Evolutionary conservation across 2,329 filamentous ascomycete species (phyloP).

Genomic region (Alternaria gansuensis): DNA sequence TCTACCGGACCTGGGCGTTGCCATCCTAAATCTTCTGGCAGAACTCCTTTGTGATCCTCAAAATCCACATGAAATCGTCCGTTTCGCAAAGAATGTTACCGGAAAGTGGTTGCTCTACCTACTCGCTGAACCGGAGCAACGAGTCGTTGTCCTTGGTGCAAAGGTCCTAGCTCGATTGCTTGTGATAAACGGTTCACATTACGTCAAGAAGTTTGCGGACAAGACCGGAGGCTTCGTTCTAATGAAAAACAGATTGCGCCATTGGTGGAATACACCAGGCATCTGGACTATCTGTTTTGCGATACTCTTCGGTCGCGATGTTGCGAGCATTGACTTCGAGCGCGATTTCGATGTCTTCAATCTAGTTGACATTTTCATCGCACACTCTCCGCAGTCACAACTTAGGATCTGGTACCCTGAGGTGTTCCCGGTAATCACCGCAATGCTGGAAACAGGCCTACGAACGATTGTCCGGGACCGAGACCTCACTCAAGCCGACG

Average conservation of each 20-base stretch:
- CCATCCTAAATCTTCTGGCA: constrained; percentile 79
- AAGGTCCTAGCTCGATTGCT: constrained; percentile 86
- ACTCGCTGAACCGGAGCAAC: constrained; percentile 83
- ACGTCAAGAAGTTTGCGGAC: constrained; percentile 83
- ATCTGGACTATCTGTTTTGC: constrained; percentile 90
- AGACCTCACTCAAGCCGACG: constrained; percentile 36
- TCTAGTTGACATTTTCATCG: constrained; percentile 74
- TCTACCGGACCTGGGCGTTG: constrained; percentile 75
- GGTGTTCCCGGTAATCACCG: constrained; percentile 78
- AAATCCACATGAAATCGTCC: constrained; percentile 74
- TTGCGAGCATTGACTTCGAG: constrained; percentile 76
- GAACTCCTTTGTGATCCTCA: constrained; percentile 78
- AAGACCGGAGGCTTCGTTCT: constrained; percentile 90
- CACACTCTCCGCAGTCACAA: constrained; percentile 54
- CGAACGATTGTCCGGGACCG: constrained; percentile 58
- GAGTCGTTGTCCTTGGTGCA: constrained; percentile 80
- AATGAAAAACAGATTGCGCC: constrained; percentile 80
- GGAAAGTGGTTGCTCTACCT: constrained; percentile 97
- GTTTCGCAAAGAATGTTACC: constrained; percentile 92
- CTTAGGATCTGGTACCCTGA: constrained; percentile 78
- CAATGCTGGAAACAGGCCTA: constrained; percentile 87
- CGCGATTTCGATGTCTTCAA: constrained; percentile 76
- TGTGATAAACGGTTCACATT: constrained; percentile 80
- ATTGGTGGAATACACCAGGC: constrained; percentile 86
- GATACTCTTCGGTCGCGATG: constrained; percentile 85